These are phyloP conservation scores for Ustilago tritici DNA, from an alignment of 1,284 basidiomycete species.

Conservation along the genomic window DNA sequence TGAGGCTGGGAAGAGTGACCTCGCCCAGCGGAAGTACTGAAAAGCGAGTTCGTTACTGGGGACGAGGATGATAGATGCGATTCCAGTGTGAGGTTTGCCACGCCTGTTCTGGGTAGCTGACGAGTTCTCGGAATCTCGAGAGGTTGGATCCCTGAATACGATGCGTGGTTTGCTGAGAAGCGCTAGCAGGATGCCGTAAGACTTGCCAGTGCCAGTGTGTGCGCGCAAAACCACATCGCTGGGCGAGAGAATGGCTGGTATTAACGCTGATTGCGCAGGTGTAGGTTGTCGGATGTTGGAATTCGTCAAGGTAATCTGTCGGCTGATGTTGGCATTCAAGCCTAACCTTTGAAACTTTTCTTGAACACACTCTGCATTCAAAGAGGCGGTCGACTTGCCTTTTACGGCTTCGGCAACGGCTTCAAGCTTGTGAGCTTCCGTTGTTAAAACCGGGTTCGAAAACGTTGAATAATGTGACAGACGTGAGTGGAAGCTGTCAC, in stretches of 20 bases:
- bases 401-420: background rate
- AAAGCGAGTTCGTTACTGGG: slow-evolving; percentile 66
- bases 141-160: slow-evolving; percentile 41
- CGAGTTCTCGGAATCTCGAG: slow-evolving; percentile 3
- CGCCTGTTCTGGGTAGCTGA: slow-evolving; percentile 13
- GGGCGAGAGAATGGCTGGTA: slow-evolving; percentile 56
- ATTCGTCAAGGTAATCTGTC: slow-evolving; percentile 47
- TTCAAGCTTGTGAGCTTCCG: no score
- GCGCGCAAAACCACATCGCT: slow-evolving; percentile 64
- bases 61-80: slow-evolving; percentile 62
- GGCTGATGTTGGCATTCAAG: slow-evolving; percentile 50
- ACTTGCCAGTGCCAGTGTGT: slow-evolving; percentile 68
- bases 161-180: slow-evolving; percentile 66
- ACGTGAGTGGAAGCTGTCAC: background rate
- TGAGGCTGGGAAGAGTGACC: slow-evolving; percentile 47
- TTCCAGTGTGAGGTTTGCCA: slow-evolving; percentile 47
- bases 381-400: background rate
- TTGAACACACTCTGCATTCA: slow-evolving; percentile 16
- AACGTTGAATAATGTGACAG: slow-evolving; percentile 5
- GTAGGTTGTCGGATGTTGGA: slow-evolving; percentile 61
- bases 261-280: slow-evolving; percentile 57
- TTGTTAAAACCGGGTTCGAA: background rate
- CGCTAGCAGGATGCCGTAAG: slow-evolving; percentile 62
- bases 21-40: slow-evolving; percentile 64
- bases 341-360: slow-evolving; percentile 49